Conservation (phyloP, 2,329 filamentous ascomycete genomes). For the Colletotrichum sp. region DNA sequence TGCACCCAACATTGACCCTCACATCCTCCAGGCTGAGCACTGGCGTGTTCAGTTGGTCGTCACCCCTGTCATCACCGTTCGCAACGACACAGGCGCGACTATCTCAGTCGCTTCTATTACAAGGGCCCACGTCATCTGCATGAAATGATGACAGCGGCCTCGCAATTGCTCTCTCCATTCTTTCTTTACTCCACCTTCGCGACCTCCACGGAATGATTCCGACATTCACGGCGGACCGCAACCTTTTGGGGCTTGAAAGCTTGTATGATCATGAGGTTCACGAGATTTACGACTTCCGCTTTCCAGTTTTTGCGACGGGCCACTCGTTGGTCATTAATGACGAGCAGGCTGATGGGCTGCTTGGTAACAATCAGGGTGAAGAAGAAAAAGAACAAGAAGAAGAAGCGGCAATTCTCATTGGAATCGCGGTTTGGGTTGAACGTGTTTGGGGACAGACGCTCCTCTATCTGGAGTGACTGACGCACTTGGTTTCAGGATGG, state of each 20-base stretch:
- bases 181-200: not conserved
- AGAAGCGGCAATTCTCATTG: not conserved
- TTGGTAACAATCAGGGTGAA: not conserved
- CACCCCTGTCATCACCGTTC: conserved; percentile 59
- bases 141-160: conserved; percentile 29
- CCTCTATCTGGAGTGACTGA: not conserved
- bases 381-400: not conserved
- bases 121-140: conserved; percentile 53
- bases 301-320: not conserved
- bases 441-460: not conserved
- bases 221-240: not conserved
- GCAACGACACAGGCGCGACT: conserved; percentile 53
- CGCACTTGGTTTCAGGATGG: not conserved
- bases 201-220: not conserved
- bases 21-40: conserved; percentile 53
- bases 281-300: not conserved
- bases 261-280: not conserved
- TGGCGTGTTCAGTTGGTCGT: conserved; percentile 59
- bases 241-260: not conserved
- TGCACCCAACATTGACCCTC: conserved; percentile 44
- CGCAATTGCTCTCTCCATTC: not conserved
- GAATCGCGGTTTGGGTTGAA: not conserved
- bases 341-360: not conserved
- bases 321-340: not conserved
- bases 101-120: conserved; percentile 50